Evolutionary conservation across 352 stramenopile species (phyloP).

Genomic region (Nothophytophthora sp.): DNA sequence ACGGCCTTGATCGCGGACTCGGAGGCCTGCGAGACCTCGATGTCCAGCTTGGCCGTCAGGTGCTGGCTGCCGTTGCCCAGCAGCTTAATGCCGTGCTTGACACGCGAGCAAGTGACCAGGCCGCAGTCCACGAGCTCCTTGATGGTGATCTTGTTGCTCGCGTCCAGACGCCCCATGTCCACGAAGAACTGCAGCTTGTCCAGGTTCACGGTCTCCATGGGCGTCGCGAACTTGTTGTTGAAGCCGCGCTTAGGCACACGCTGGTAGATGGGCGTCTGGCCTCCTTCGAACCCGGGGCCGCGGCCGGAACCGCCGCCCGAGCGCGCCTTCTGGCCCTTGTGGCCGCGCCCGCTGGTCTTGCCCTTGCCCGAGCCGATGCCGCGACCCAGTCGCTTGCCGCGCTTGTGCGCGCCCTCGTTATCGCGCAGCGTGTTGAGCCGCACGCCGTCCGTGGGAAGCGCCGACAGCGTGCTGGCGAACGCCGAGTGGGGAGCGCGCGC

Average conservation of each 20-base stretch:
- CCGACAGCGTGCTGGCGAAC: constrained; percentile 57
- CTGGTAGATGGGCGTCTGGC: constrained; percentile 98
- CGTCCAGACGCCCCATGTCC: constrained; percentile 95
- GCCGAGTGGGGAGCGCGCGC: constrained; percentile 16
- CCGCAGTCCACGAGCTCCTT: constrained; percentile 90
- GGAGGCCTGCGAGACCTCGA: constrained; percentile 96
- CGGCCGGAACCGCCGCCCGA: constrained; percentile 80
- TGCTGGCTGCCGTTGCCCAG: constrained; percentile 87
- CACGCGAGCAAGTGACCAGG: constrained; percentile 88
- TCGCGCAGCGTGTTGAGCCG: constrained; percentile 87
- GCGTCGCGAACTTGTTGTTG: constrained; percentile 93
- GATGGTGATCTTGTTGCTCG: constrained; percentile 92
- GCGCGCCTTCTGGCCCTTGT: constrained; percentile 98
- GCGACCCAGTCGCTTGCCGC: constrained; percentile 90
- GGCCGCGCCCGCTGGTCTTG: constrained; percentile 96
- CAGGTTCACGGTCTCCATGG: constrained; percentile 94
- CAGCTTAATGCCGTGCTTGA: constrained; percentile 97
- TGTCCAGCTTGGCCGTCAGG: constrained; percentile 89
- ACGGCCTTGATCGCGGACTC: constrained; percentile 93
- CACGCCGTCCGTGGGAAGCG: constrained; percentile 40
- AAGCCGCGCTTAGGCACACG: constrained; percentile 98
- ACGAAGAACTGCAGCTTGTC: constrained; percentile 96
- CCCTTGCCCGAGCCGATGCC: constrained; percentile 93
- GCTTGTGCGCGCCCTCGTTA: constrained; percentile 88
- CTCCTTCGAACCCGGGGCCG: constrained; percentile 96